A percentile compares a stretch with the other conserved stretches of the same genome.
phyloP scores from a whole-genome alignment of 805 yeast genomes.

The Lipomyces sp. region DNA sequence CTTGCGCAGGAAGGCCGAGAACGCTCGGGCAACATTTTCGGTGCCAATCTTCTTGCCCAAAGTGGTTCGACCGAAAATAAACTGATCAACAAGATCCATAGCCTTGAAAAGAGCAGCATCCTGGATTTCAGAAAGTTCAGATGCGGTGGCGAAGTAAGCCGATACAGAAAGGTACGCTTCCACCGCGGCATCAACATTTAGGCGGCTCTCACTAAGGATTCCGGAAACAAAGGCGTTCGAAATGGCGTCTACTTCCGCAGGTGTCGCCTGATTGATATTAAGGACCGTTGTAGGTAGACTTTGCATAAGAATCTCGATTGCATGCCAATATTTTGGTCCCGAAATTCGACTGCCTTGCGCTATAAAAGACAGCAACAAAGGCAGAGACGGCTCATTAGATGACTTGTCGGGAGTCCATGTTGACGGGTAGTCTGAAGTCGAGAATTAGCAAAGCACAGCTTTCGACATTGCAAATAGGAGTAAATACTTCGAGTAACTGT shows the following conservation, averaged over 20 bases:
- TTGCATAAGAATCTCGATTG: conserved; percentile 13
- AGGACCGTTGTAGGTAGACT: conserved; percentile 13
- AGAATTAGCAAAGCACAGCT: neutral
- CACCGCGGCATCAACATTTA: conserved; percentile 11
- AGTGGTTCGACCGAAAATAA: neutral
- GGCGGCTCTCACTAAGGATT: conserved; percentile 10
- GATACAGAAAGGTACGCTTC: conserved; percentile 23
- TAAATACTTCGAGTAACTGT: conserved; percentile 16
- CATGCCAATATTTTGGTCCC: conserved; percentile 19
- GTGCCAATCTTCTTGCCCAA: conserved; percentile 17
- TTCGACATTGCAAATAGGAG: no score
- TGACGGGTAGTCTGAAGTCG: conserved; percentile 15
- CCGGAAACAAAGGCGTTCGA: conserved; percentile 11
- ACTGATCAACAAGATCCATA: conserved; percentile 1
- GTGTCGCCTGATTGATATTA: conserved; percentile 3
- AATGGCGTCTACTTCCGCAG: neutral
- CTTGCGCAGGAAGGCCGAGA: conserved; percentile 10
- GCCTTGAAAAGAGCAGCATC: conserved; percentile 3
- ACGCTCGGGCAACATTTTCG: conserved; percentile 9
- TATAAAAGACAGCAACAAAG: conserved; percentile 11
- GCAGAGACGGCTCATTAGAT: conserved; percentile 17
- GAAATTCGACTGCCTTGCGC: conserved; percentile 23
- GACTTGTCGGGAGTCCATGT: conserved; percentile 8
- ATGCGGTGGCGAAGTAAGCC: conserved; percentile 13
- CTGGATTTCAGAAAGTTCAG: conserved; percentile 9